Evolutionary conservation across 352 stramenopile genomes (phyloP).

Genomic region (Phytophthora pluvialis): DNA sequence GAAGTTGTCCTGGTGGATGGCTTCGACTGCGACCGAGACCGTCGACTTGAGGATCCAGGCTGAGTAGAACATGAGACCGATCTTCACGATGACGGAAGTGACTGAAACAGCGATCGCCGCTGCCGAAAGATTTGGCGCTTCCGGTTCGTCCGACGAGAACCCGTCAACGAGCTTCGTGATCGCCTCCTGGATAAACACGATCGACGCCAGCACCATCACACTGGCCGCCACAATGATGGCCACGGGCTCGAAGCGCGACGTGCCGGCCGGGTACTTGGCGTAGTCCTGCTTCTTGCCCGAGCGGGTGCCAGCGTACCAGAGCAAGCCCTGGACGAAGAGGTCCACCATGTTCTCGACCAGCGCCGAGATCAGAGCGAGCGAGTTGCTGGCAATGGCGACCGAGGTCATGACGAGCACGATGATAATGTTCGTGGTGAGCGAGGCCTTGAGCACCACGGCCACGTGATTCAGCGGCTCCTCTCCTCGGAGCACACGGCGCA

Average conservation of each 20-base stretch:
- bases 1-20: constrained; percentile 92
- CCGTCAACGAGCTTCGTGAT: constrained; percentile 56
- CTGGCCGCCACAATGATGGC: constrained; percentile 92
- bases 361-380: constrained; percentile 90
- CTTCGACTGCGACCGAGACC: constrained; percentile 55
- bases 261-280: constrained; percentile 93
- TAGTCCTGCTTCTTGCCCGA: constrained; percentile 77
- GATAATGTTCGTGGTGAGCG: constrained; percentile 63
- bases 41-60: constrained; percentile 60
- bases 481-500: constrained; percentile 27
- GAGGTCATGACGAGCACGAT: constrained; percentile 78
- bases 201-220: constrained; percentile 92
- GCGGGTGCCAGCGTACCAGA: constrained; percentile 91
- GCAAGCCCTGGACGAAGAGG: constrained; percentile 90
- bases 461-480: constrained; percentile 62
- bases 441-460: constrained; percentile 58
- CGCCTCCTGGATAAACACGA: constrained; percentile 81
- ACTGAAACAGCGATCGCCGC: constrained; percentile 86
- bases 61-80: constrained; percentile 73
- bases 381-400: constrained; percentile 78
- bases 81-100: constrained; percentile 70
- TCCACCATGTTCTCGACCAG: constrained; percentile 94
- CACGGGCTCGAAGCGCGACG: constrained; percentile 91
- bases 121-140: constrained; percentile 85
- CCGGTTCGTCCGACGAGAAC: constrained; percentile 59